These are phyloP conservation scores for Ophiorrhiza pumila DNA, from an alignment of 257 asterid genomes.

Conservation along the genomic window DNA sequence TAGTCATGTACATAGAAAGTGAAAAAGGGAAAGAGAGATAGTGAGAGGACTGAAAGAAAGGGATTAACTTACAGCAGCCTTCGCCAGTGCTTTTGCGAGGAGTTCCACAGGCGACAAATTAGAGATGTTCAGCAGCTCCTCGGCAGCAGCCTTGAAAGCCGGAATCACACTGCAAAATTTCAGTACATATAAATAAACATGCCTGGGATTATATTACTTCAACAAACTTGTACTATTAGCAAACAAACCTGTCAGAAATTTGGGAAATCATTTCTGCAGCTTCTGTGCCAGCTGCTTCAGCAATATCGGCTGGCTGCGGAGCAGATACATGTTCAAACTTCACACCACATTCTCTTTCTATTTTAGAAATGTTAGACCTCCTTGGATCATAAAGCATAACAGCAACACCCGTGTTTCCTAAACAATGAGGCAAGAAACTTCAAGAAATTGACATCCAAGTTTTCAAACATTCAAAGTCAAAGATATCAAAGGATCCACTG, in stretches of 20 bases:
- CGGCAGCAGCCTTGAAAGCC: slow-evolving; percentile 85
- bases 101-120: slow-evolving; percentile 68
- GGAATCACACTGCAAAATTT: slow-evolving; percentile 70
- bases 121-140: slow-evolving; percentile 61
- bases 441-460: slow-evolving; percentile 15
- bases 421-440: slow-evolving; percentile 10
- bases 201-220: background rate
- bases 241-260: slow-evolving; percentile 67
- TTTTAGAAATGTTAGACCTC: slow-evolving; percentile 71
- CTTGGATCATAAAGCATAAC: slow-evolving; percentile 96
- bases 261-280: slow-evolving; percentile 70
- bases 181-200: slow-evolving; percentile 4
- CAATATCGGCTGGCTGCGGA: slow-evolving; percentile 96
- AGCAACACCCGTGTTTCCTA: slow-evolving; percentile 90
- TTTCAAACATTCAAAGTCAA: background rate
- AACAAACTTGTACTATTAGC: background rate
- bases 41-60: background rate
- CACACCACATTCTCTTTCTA: slow-evolving; percentile 93
- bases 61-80: slow-evolving; percentile 70
- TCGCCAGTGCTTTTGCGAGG: slow-evolving; percentile 95
- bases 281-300: slow-evolving; percentile 77
- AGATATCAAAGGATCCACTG: slow-evolving; percentile 17
- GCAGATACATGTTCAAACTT: slow-evolving; percentile 87
- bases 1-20: background rate
- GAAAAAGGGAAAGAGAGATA: no score